phyloP scores from a whole-genome alignment of 164 flowering plant genomes.

The Magnolia sinica region DNA sequence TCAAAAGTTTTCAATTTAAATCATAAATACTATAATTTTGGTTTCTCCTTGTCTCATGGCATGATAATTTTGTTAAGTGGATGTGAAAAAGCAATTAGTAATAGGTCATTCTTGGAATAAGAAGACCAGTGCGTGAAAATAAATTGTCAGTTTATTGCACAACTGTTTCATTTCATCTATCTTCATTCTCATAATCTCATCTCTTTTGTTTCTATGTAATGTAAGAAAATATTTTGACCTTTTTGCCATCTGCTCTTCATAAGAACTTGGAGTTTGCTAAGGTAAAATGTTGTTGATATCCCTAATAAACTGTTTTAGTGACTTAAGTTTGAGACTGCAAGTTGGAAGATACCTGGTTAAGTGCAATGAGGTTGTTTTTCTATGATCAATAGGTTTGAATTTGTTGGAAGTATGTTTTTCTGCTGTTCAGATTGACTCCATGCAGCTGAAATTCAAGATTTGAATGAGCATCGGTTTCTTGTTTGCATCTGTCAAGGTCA shows the following conservation, averaged over 20 bases:
- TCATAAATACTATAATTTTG: neutral
- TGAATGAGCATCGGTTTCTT: neutral
- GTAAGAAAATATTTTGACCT: neutral
- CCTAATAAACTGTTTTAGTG: neutral
- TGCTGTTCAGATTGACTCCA: neutral
- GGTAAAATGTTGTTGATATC: neutral
- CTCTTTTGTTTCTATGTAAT: no score
- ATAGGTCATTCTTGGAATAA: neutral
- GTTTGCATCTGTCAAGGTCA: neutral
- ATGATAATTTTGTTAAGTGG: neutral
- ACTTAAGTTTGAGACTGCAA: neutral
- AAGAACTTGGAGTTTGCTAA: neutral
- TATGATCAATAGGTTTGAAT: neutral
- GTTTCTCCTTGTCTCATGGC: neutral
- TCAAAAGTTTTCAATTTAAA: neutral
- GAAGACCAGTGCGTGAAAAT: neutral
- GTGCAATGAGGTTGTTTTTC: neutral
- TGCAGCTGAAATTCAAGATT: neutral
- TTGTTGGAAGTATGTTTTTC: neutral
- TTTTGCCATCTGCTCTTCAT: neutral
- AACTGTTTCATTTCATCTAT: neutral
- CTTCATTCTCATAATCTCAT: neutral
- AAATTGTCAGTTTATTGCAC: neutral
- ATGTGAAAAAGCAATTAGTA: neutral
- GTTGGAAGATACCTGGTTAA: neutral